Evolutionary conservation across 441 rosid genomes (phyloP), one percentile per base, ranked within the genome.

Genomic region (Kokia cookei): DNA sequence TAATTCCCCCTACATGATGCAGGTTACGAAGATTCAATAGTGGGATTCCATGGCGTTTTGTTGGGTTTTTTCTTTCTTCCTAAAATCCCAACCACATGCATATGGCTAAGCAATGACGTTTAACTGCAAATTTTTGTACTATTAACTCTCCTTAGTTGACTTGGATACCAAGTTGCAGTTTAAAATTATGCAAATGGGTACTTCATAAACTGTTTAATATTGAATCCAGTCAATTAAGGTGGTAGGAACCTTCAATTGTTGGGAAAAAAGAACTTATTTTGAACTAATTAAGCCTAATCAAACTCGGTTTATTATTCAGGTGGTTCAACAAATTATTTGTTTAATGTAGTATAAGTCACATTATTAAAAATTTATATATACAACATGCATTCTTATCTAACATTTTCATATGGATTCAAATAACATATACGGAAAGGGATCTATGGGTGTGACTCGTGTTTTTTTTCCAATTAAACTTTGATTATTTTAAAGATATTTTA

Each of bases 61-160:
- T 32, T 32, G 37, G 6, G 0, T 1, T 32, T 32, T 32, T 4
- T 0, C 4, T 32, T 5, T 5, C 37, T 32, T 32, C 4, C 37
- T 32, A 32, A 32, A 32, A 32, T 32, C 37, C 7, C 37, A 5
- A 5, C 6, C 37, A 32, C 37, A 32, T 32, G 37, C 37, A 32
- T 32, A 32, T 65, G 54, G 73, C 70, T 67, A 73, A 73, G 76
- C 76, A 67, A 62, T 77, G 80, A 77, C 73, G 80, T 45, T 60
- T 66, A 43, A 26, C 35, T n/a, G 43, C 71, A 67, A 13, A 19
- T 72, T 77, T 73, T 67, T 10, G 8, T 22, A 51, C 3, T 48
- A 15, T 37, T 45, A 60, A 29, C 45, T 32, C 29, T 47, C 60
- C 51, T 14, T 37, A 24, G 74, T 37, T 37, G 69, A 61, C 35